Conservation (phyloP, 345 rosid species). For the Brassica nigra region DNA sequence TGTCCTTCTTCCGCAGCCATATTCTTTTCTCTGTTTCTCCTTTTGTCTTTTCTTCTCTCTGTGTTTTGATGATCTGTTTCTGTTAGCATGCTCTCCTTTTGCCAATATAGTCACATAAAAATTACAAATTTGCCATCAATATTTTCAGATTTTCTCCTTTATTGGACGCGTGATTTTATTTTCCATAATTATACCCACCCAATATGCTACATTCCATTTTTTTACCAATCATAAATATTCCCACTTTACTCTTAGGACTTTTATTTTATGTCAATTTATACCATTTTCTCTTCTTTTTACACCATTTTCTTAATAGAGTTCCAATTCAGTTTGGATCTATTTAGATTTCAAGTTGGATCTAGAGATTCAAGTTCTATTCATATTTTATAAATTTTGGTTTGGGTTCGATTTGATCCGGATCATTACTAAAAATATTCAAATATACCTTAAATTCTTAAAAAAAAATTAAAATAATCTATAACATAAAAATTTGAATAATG, state of each 20-base stretch:
- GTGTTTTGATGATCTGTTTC: background rate
- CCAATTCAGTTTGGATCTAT: background rate
- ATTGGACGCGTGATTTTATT: slow-evolving; percentile 33
- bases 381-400: too few species aligned
- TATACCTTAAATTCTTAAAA: too few species aligned
- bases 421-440: too few species aligned
- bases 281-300: background rate
- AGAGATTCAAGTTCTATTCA: too few species aligned
- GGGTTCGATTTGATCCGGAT: too few species aligned
- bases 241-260: background rate
- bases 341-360: too few species aligned
- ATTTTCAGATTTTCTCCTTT: background rate
- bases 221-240: slow-evolving; percentile 20
- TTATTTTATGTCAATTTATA: background rate
- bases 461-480: too few species aligned
- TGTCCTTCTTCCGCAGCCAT: slow-evolving; percentile 70
- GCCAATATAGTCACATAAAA: background rate
- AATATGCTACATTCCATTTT: background rate
- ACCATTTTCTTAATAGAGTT: background rate
- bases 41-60: background rate
- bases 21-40: background rate
- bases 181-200: slow-evolving; percentile 29
- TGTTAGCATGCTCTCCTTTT: background rate
- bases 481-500: too few species aligned
- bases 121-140: slow-evolving; percentile 8